Conservation (phyloP, 225 moss, liverwort and hornwort species). For the Rhytidiadelphus loreus region DNA sequence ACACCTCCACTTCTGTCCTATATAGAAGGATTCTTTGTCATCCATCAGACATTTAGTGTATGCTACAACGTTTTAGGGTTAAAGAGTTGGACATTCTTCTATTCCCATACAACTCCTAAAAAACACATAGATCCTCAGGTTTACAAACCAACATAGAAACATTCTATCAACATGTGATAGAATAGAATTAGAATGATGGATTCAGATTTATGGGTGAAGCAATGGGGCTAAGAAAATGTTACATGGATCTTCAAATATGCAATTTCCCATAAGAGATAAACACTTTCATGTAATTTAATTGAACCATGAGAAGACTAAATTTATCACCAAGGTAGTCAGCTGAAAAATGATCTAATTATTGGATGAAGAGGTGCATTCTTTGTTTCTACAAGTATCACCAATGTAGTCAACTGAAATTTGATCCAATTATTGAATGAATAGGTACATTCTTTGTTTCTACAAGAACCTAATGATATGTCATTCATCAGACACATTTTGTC, state of each 20-base stretch:
- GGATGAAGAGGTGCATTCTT: not conserved
- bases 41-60: too few relatives aligned
- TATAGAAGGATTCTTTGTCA: too few relatives aligned
- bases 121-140: not conserved
- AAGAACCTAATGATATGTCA: rapidly evolving
- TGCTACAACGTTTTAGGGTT: too few relatives aligned
- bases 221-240: too few relatives aligned
- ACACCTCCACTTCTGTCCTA: too few relatives aligned
- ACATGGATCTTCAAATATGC: not conserved
- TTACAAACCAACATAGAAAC: not conserved
- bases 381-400: not conserved
- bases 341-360: not conserved
- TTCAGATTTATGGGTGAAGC: not conserved
- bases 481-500: not conserved
- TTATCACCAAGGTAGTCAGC: rapidly evolving
- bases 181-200: not conserved
- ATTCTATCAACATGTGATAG: not conserved
- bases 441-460: not conserved
- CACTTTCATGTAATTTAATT: not conserved
- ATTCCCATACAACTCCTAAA: not conserved
- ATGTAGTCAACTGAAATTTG: not conserved
- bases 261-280: not conserved
- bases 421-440: not conserved
- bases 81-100: not conserved
- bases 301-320: not conserved